Evolutionary conservation across 164 flowering plant species (phyloP), one percentile per base, ranked within the genome.

Genomic region (Echeveria elegans): DNA sequence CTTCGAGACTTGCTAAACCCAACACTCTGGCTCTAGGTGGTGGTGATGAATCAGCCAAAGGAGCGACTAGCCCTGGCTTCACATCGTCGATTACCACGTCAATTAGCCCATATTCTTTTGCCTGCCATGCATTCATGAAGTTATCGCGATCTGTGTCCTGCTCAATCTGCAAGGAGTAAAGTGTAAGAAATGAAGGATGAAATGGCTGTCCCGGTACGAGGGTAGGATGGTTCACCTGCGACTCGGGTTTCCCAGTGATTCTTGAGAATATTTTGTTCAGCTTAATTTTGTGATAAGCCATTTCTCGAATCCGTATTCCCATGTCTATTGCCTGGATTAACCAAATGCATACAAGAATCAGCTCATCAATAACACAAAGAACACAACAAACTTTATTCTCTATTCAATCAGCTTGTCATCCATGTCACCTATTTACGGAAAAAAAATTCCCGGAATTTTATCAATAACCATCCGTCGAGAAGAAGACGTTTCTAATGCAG

Each of bases 81-180:
- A 96, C 96, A 70, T 89, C 98, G 75, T 94, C 97, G 2, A 94
- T 83, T 30, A 94, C 93, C 23, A 36, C 92, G 78, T 94, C 99
- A 14, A 91, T 71, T 67, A 94, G 72, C 26, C 99, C 99, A 70
- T 94, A 94, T 28, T 86, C 89, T 77, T 75, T 82, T 16, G 99
- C 93, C 71, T 94, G 94, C 94, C 96, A 91, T 28, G 99, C 69
- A 68, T 76, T 83, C 97, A 94, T 83, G 72, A 88, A 94, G 71
- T 82, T 79, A 75, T 89, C 97, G 71, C 88, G 85, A 30, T 81
- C 92, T 0, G 97, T 89, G 74, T 94, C 99, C 68, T 30, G 29
- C 56, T 87, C 94, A 74, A 94, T 75, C 99, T 94, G 81, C 70
- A 71, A 48, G 70, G 59, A 53, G 59, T 48, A 4, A 19, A 19